Evolutionary conservation across 2,329 filamentous ascomycete genomes (phyloP).

Genomic region (Chrysoporthe puriensis): DNA sequence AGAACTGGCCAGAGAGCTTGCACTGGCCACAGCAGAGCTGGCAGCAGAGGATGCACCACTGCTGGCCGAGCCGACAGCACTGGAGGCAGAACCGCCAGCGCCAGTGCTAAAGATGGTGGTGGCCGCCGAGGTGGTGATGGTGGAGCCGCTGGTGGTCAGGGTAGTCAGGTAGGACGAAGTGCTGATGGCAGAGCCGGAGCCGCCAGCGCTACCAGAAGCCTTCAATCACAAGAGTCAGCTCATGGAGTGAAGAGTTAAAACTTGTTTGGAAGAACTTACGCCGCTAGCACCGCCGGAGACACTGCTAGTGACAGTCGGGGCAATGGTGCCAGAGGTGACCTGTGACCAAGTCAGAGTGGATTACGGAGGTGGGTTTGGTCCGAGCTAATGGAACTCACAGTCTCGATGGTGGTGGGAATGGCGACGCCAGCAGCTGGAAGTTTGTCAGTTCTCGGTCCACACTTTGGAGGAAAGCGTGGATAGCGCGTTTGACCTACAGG

Average conservation of each 20-base stretch:
- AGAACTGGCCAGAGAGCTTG: constrained; percentile 25
- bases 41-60: constrained; percentile 24
- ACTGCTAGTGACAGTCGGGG: constrained; percentile 31
- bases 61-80: constrained; percentile 27
- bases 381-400: constrained; percentile 28
- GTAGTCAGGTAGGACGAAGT: constrained; percentile 45
- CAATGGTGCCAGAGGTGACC: constrained; percentile 30
- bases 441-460: constrained; percentile 30
- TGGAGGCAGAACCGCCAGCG: constrained; percentile 34
- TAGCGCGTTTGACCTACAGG: constrained; percentile 35
- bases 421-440: constrained; percentile 39
- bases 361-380: not conserved
- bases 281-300: constrained; percentile 16
- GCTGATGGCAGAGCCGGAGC: constrained; percentile 34
- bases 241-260: not conserved
- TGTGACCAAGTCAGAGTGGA: constrained; percentile 8
- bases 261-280: constrained; percentile 18
- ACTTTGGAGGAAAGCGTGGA: too few species aligned
- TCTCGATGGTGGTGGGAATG: constrained; percentile 38
- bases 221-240: constrained; percentile 9
- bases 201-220: constrained; percentile 9
- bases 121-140: constrained; percentile 41
- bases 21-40: constrained; percentile 32
- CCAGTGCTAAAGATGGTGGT: constrained; percentile 40
- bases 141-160: constrained; percentile 40